Evolutionary conservation across 139 green algal species (phyloP).

Genomic region (Chlamydomonas sp.): DNA sequence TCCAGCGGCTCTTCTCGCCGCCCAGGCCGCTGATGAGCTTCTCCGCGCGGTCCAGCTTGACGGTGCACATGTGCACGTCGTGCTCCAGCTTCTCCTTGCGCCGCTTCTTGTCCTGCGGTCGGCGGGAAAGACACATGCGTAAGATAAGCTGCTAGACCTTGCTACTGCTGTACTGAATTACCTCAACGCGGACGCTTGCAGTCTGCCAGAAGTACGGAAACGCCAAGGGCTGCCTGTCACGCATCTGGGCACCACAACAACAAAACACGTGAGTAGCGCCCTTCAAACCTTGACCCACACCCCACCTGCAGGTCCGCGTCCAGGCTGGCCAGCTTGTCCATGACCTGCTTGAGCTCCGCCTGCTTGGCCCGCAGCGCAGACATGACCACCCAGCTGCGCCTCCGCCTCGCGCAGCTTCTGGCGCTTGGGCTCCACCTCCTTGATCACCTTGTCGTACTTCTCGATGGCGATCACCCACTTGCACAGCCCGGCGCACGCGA

Average conservation of each 20-base stretch:
- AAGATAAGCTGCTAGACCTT: no score
- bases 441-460: slow-evolving; percentile 75
- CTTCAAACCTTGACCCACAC: no score
- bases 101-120: slow-evolving; percentile 52
- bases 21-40: slow-evolving; percentile 80
- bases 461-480: slow-evolving; percentile 81
- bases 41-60: slow-evolving; percentile 80
- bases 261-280: no score
- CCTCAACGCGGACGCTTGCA: no score
- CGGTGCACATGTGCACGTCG: slow-evolving; percentile 74
- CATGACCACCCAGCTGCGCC: slow-evolving; percentile 78
- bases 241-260: no score
- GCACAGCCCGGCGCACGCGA: slow-evolving; percentile 79
- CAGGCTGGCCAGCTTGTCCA: slow-evolving; percentile 82
- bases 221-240: no score
- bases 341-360: slow-evolving; percentile 77
- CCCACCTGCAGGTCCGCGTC: slow-evolving; percentile 76
- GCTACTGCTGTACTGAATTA: no score
- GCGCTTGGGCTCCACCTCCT: slow-evolving; percentile 81
- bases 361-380: slow-evolving; percentile 71
- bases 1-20: slow-evolving; percentile 82
- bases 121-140: no score
- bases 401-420: slow-evolving; percentile 68
- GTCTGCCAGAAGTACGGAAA: no score
- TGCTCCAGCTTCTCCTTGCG: slow-evolving; percentile 77